Base-by-base conservation (phyloP, 2,329 filamentous ascomycete genomes). In the Microcyclosporella mali region DNA sequence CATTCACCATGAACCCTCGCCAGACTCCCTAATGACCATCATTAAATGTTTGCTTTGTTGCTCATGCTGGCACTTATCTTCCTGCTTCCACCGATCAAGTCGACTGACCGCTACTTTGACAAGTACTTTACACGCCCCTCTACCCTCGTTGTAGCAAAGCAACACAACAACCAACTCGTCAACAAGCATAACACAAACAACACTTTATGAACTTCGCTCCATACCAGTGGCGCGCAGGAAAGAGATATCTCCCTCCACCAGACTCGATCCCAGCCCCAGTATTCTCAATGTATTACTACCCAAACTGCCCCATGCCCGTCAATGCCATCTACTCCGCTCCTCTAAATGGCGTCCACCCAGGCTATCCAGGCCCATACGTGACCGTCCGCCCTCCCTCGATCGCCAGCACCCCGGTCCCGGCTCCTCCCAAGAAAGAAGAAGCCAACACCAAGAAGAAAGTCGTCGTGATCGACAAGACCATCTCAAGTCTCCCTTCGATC, bases 151-250 rank as follows among this genome's bases (percentile, higher is more conserved):
- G 21, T 9, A 25, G 9, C 9, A 9, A 25, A 25, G 21, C 21
- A 25, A 4, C 21, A 25, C 21, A 25, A 25, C 9, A 25, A 25
- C 21, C 6, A 25, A 4, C 21, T 25, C 21, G 21, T 6, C 21
- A 25, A 25, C 21, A 25, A 25, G 6, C 21, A 4, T 6, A 25
- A 4, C 21, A 25, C n/a, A n/a, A n/a, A n/a, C n/a, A n/a, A n/a
- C 6, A n/a, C 37, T 32, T 41, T 35, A 53, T 55, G 53, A 49
- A 42, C 37, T 52, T 51, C 45, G 45, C 52, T n/a, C 52, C 54
- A 15, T 56, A 53, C 44, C 49, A 47, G 33, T 58, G 56, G 56
- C 53, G 50, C 42, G 51, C 49, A 37, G 41, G 44, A 25, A 27
- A 44, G 28, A 53, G 47, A 34, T 56, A 55, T 32, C 49, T 55